Conservation (phyloP, 805 yeast genomes). For the Geotrichum ghanense region DNA sequence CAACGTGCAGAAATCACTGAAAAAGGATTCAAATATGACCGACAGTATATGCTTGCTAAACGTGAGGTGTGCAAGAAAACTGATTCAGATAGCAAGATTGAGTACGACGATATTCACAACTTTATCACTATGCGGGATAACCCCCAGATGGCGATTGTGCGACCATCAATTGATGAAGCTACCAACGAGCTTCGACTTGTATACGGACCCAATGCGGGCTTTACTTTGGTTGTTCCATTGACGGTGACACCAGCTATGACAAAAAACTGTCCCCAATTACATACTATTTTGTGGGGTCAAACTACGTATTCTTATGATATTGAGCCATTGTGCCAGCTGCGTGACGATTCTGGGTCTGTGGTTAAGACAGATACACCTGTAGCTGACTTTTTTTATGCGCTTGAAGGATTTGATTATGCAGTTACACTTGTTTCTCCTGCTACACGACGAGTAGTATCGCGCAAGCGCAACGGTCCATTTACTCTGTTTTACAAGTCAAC, state of each 20-base stretch:
- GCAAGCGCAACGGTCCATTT: constrained; percentile 2
- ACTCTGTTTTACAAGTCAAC: constrained; percentile 1
- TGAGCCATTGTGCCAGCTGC: constrained; percentile 12
- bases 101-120: constrained; percentile 18
- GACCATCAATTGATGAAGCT: constrained; percentile 11
- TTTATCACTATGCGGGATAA: constrained; percentile 23
- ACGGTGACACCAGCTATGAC: neutral
- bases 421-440: constrained; percentile 17
- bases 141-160: constrained; percentile 19
- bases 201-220: constrained; percentile 8
- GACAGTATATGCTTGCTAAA: constrained; percentile 22
- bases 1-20: constrained; percentile 17
- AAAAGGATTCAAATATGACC: constrained; percentile 24
- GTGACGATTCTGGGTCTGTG: constrained; percentile 2
- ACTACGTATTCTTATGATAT: constrained; percentile 18
- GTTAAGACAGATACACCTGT: neutral
- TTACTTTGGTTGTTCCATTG: neutral
- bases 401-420: neutral
- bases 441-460: constrained; percentile 15
- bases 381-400: neutral
- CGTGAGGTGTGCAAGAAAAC: constrained; percentile 7
- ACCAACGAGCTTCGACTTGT: constrained; percentile 9
- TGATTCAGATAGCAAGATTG: constrained; percentile 4
- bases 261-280: constrained; percentile 6
- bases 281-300: constrained; percentile 20